Conservation (phyloP, 2,329 filamentous ascomycete genomes). For the Didymella glomerata region DNA sequence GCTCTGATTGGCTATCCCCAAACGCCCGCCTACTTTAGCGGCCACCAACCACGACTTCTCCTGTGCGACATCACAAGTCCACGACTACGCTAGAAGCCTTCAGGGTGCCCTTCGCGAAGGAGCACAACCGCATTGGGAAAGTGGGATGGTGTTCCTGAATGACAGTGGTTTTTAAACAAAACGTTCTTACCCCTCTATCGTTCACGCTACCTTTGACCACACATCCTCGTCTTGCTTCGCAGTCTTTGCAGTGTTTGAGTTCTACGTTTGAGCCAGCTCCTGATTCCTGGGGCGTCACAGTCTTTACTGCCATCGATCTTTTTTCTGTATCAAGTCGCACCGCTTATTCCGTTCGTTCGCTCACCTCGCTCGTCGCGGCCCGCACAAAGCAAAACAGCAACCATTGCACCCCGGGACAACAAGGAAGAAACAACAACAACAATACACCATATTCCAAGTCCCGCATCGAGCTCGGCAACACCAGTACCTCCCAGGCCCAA, state of each 20-base stretch:
- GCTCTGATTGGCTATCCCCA: conserved; percentile 26
- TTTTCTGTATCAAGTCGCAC: background rate
- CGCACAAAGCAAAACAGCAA: no score
- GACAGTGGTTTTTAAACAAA: conserved; percentile 5
- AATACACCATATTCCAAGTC: no score
- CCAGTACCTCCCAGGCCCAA: no score
- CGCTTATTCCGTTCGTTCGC: background rate
- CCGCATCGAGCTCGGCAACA: no score
- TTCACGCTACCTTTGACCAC: conserved; percentile 13
- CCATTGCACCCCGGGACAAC: background rate
- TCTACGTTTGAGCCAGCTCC: background rate
- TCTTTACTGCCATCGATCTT: conserved; percentile 4
- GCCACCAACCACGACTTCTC: conserved; percentile 25
- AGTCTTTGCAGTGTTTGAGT: background rate
- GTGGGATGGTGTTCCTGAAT: conserved; percentile 8
- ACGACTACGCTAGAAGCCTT: conserved; percentile 14
- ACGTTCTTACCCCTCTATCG: conserved; percentile 14
- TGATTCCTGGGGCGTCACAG: conserved; percentile 4
- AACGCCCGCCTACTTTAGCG: conserved; percentile 28
- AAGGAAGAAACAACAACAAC: background rate
- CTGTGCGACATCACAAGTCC: conserved; percentile 26
- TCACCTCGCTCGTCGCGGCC: no score
- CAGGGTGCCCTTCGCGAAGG: conserved; percentile 12
- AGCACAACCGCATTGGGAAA: conserved; percentile 14
- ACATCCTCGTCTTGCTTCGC: conserved; percentile 5